Conservation (phyloP, 768 basidiomycete genomes). For the Russula brevipes region DNA sequence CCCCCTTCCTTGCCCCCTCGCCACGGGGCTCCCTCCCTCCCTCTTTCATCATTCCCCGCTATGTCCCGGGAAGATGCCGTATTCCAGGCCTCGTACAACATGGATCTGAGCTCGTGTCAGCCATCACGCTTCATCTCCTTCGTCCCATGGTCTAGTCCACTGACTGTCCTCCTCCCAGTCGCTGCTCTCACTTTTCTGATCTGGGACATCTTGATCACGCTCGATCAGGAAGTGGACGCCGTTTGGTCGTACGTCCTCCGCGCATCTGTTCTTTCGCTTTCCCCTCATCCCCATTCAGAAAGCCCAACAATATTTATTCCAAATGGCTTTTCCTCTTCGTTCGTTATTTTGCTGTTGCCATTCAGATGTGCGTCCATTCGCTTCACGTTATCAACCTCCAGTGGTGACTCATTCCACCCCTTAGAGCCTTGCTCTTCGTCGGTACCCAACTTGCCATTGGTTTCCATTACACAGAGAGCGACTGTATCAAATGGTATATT, state of each 20-base stretch:
- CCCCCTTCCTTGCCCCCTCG: background rate
- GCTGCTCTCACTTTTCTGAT: conserved; percentile 29
- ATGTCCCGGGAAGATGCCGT: background rate
- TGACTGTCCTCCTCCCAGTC: conserved; percentile 22
- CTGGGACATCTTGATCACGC: conserved; percentile 30
- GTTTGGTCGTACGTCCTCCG: conserved; percentile 32
- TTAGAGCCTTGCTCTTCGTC: conserved; percentile 20
- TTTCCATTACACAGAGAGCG: conserved; percentile 25
- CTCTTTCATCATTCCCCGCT: background rate
- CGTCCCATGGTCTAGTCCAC: too few relatives aligned
- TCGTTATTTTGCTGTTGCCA: conserved; percentile 21
- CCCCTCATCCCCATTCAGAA: conserved; percentile 22
- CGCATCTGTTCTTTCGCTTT: background rate
- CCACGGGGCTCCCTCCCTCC: too few relatives aligned
- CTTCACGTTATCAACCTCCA: background rate
- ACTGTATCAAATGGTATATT: conserved; percentile 23
- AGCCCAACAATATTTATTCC: conserved; percentile 23
- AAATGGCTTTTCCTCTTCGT: conserved; percentile 31
- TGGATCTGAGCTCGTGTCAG: background rate
- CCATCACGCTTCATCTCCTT: too few relatives aligned
- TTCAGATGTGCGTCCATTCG: conserved; percentile 16
- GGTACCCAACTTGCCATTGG: conserved; percentile 9
- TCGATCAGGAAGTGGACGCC: conserved; percentile 29
- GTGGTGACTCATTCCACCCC: background rate
- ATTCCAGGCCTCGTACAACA: background rate